Base-by-base conservation (phyloP, 2,329 filamentous ascomycete genomes). In the Nannizziopsis arthrosporioides region DNA sequence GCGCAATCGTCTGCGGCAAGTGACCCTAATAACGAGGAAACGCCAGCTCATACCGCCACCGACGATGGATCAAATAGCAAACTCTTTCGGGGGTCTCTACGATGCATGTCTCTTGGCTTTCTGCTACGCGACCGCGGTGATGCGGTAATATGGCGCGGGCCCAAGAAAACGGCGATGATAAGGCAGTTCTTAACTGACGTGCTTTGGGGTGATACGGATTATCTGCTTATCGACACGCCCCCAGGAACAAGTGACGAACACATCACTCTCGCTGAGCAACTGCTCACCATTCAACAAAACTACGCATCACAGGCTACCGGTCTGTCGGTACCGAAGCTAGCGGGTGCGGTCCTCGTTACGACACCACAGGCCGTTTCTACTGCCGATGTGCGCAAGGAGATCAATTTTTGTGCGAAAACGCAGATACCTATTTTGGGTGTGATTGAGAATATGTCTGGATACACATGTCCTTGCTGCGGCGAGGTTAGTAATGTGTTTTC, bases 101-200 rank as follows among this genome's bases (percentile, higher is more conserved):
- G 69, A 52, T 92, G 87, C 64, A 95, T 96, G 84, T 94, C 87
- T 48, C 73, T 98, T 1, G 92, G 89, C 2, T 96, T 98, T 59
- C 76, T 98, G 5, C 75, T 98, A 5, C 81, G 82, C 2, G 78
- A 81, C 52, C 75, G 90, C 57, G 85, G 85, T 53, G 88, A 95
- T 58, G 90, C 92, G 0, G 89, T 98, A 0, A 92, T 98, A 35
- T 98, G 92, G 92, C 80, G 92, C 46, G 92, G 92, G 0, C 92
- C 92, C 2, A 98, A 98, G 69, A 98, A 98, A 71, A 98, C 92
- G 3, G 92, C 92, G 44, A 98, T 98, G 92, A 87, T 98, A 50
- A 81, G 89, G 36, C 92, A 98, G 65, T 98, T 98, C 62, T 73
- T 98, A 22, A 84, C 85, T 1, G 89, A 95, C 61, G 89, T 95